phyloP scores from a whole-genome alignment of 2,329 filamentous ascomycete species.

The Penicillium sp. region DNA sequence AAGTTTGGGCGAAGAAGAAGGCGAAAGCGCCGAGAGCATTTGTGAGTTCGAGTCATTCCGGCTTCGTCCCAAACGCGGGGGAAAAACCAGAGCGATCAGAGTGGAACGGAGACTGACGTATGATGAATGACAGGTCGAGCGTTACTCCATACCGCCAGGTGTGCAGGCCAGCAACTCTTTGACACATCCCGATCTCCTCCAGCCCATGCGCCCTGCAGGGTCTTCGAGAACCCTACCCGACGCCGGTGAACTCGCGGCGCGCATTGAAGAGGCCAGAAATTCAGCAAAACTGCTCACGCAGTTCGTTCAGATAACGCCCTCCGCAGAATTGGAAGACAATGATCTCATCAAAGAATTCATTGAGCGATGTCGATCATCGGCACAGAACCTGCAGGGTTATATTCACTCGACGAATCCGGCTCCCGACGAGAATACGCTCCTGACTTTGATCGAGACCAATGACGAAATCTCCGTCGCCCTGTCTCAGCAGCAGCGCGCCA shows the following conservation, averaged over 20 bases:
- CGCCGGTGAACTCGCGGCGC: slow-evolving; percentile 69
- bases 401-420: slow-evolving; percentile 72
- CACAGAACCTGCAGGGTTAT: slow-evolving; percentile 75
- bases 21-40: slow-evolving; percentile 52
- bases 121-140: slow-evolving; percentile 3
- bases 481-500: slow-evolving; percentile 75
- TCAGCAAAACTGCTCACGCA: slow-evolving; percentile 90
- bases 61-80: background rate
- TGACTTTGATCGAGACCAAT: slow-evolving; percentile 88
- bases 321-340: slow-evolving; percentile 67
- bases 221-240: slow-evolving; percentile 46
- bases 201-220: background rate
- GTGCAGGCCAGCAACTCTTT: background rate
- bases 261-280: slow-evolving; percentile 84
- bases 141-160: slow-evolving; percentile 3
- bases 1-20: slow-evolving; percentile 90
- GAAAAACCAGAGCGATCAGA: background rate
- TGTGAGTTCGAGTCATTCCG: slow-evolving; percentile 8
- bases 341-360: slow-evolving; percentile 92
- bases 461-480: slow-evolving; percentile 79
- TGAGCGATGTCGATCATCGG: slow-evolving; percentile 75
- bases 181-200: background rate
- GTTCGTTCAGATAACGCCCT: slow-evolving; percentile 77
- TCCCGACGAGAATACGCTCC: slow-evolving; percentile 90
- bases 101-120: background rate